A percentile compares a stretch with the other conserved stretches of the same genome.
Evolutionary conservation across 1,284 basidiomycete genomes (phyloP).

Genomic region (Peniophora sp.): DNA sequence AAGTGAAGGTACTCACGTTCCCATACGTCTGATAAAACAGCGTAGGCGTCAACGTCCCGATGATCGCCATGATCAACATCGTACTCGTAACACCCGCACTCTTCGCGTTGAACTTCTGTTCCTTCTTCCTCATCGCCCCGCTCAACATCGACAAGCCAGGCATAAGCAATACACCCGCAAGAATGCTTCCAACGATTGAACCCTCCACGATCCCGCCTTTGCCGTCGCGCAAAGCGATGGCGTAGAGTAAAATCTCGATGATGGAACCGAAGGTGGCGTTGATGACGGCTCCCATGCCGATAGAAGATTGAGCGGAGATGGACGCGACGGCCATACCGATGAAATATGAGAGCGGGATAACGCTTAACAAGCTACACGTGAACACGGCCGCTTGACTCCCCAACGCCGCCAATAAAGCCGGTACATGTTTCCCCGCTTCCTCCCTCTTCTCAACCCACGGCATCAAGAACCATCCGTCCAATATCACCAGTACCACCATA

Average conservation of each 20-base stretch:
- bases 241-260: slow-evolving; percentile 95
- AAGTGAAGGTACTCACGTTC: slow-evolving; percentile 59
- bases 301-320: slow-evolving; percentile 95
- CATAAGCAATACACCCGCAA: slow-evolving; percentile 96
- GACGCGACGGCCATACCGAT: slow-evolving; percentile 99
- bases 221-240: slow-evolving; percentile 79
- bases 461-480: slow-evolving; percentile 84
- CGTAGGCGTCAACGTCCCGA: slow-evolving; percentile 92
- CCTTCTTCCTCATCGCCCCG: slow-evolving; percentile 88
- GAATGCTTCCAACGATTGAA: slow-evolving; percentile 88
- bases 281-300: slow-evolving; percentile 99
- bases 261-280: slow-evolving; percentile 99
- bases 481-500: slow-evolving; percentile 91
- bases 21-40: slow-evolving; percentile 99
- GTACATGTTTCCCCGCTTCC: slow-evolving; percentile 47
- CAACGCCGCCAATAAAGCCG: slow-evolving; percentile 61
- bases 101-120: slow-evolving; percentile 97
- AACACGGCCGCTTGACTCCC: slow-evolving; percentile 82
- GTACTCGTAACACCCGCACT: slow-evolving; percentile 98
- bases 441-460: slow-evolving; percentile 58
- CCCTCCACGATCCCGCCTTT: slow-evolving; percentile 96
- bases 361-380: slow-evolving; percentile 77
- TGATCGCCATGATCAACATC: slow-evolving; percentile 99
- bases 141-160: slow-evolving; percentile 96
- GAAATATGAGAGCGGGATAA: slow-evolving; percentile 97